Percentiles rank a stretch among this genome's conserved stretches.
phyloP scores from a whole-genome alignment of 129 eudicot genomes.

The Arctium minus region DNA sequence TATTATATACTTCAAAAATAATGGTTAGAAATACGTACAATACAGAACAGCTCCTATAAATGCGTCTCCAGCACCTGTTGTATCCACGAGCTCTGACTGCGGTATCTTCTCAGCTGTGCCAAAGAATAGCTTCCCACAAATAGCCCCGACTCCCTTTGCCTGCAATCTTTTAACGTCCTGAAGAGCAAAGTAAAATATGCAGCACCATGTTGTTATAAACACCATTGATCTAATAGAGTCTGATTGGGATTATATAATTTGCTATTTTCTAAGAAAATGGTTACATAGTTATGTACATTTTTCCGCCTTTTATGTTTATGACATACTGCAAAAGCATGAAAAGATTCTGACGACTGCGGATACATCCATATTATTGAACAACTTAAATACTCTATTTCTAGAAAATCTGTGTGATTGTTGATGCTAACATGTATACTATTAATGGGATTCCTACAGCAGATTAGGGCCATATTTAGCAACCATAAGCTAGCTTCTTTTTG shows the following conservation, averaged over 20 bases:
- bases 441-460: neutral
- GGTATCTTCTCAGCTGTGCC: slow-evolving; percentile 95
- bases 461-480: neutral
- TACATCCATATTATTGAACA: neutral
- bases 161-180: slow-evolving; percentile 47
- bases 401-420: neutral
- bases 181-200: neutral
- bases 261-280: neutral
- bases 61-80: slow-evolving; percentile 99
- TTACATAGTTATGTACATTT: neutral
- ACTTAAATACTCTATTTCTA: neutral
- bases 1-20: neutral
- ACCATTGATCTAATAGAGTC: neutral
- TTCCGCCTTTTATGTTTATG: neutral
- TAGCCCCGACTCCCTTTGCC: slow-evolving; percentile 63
- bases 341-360: neutral
- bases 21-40: slow-evolving; percentile 42
- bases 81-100: slow-evolving; percentile 76
- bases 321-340: neutral
- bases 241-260: neutral
- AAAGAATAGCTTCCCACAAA: slow-evolving; percentile 60
- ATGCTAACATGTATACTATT: neutral
- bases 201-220: neutral
- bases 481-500: neutral
- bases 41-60: slow-evolving; percentile 91